Conservation (phyloP, 2,329 filamentous ascomycete genomes). For the Coccinonectria pachysandricola region DNA sequence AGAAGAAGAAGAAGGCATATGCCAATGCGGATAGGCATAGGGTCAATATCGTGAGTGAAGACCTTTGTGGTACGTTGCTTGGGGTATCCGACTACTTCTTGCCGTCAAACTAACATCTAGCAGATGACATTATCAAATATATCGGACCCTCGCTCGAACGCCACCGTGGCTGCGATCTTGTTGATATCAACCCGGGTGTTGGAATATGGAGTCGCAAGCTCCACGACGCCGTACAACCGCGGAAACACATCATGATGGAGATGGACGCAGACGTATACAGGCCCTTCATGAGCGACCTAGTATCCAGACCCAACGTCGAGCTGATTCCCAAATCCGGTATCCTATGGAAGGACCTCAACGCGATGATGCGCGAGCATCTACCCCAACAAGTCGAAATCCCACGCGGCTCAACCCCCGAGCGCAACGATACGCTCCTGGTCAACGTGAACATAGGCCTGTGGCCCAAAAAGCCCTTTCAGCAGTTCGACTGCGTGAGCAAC, state of each 20-base stretch:
- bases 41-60: conserved; percentile 42
- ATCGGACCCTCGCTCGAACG: conserved; percentile 58
- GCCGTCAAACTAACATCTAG: no score
- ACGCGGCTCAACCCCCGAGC: conserved; percentile 29
- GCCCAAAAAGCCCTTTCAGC: conserved; percentile 38
- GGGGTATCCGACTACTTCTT: no score
- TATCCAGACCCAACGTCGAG: conserved; percentile 35
- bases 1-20: conserved; percentile 4
- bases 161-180: conserved; percentile 69
- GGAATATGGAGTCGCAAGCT: conserved; percentile 73
- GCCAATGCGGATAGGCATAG: conserved; percentile 24
- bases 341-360: conserved; percentile 48
- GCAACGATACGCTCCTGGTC: conserved; percentile 66
- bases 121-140: conserved; percentile 61
- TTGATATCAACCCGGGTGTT: conserved; percentile 76
- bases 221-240: conserved; percentile 63
- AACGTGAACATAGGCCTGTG: conserved; percentile 54
- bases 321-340: conserved; percentile 48
- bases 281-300: conserved; percentile 49
- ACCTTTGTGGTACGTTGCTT: conserved; percentile 39
- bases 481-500: conserved; percentile 45
- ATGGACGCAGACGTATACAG: conserved; percentile 49
- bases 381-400: conserved; percentile 41
- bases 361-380: conserved; percentile 39
- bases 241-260: conserved; percentile 77